Conservation (phyloP, 2,329 filamentous ascomycete species). For the Aspergillus ibericus region DNA sequence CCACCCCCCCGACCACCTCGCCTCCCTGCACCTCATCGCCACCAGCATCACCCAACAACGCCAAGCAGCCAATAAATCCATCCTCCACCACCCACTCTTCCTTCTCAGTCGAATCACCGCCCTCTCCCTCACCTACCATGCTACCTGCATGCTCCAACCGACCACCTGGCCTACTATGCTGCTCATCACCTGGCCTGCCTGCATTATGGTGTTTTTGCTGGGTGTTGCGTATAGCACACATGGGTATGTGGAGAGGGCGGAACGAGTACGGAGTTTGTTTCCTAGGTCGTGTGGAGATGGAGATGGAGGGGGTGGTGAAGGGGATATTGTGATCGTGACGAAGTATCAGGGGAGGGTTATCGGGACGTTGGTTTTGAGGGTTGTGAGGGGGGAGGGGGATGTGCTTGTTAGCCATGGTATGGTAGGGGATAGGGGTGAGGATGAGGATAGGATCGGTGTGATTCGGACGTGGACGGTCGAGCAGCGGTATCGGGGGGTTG, state of each 20-base stretch:
- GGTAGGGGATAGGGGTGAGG: neutral
- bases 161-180: neutral
- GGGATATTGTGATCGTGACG: conserved; percentile 9
- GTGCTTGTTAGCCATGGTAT: too few species aligned
- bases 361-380: conserved; percentile 64
- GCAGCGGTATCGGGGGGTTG: conserved; percentile 66
- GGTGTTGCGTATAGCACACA: conserved; percentile 50
- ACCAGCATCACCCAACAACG: conserved; percentile 83
- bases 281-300: conserved; percentile 62
- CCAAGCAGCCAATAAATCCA: conserved; percentile 61
- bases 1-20: conserved; percentile 60
- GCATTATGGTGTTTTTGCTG: neutral
- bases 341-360: conserved; percentile 60
- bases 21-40: conserved; percentile 71
- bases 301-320: conserved; percentile 1
- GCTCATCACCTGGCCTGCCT: neutral
- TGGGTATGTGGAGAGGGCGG: conserved; percentile 64
- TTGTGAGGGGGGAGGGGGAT: too few species aligned
- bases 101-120: conserved; percentile 39
- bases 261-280: conserved; percentile 48
- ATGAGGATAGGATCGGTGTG: conserved; percentile 38
- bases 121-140: conserved; percentile 41
- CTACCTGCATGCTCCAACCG: conserved; percentile 36
- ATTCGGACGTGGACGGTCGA: conserved; percentile 82
- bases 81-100: conserved; percentile 63